Evolutionary conservation across 1,284 basidiomycete genomes (phyloP).

Genomic region (Melampsora occidentalis): DNA sequence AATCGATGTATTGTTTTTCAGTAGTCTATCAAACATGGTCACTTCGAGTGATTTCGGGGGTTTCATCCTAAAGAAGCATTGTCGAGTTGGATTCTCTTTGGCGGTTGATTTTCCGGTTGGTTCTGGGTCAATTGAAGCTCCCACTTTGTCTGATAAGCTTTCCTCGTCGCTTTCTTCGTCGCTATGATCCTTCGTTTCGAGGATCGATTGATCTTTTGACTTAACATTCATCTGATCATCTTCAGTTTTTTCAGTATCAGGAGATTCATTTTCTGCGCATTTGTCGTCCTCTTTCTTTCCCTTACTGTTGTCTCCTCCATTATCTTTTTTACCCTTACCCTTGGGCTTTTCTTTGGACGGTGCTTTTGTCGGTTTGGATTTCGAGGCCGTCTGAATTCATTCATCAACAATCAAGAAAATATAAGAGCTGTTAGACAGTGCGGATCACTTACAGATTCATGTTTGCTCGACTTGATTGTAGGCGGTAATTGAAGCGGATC

Average conservation of each 20-base stretch:
- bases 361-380: not conserved
- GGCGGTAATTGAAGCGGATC: conserved; percentile 69
- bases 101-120: not conserved
- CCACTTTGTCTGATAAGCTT: not conserved
- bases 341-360: not conserved
- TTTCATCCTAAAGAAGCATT: conserved; percentile 12
- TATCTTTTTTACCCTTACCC: not conserved
- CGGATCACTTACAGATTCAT: conserved; percentile 2
- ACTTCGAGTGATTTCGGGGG: conserved; percentile 27
- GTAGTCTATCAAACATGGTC: conserved; percentile 37
- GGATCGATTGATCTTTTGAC: not conserved
- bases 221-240: not conserved
- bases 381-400: not conserved
- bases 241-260: not conserved
- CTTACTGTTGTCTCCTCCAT: not conserved
- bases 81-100: not conserved
- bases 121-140: not conserved
- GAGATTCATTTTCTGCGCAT: not conserved
- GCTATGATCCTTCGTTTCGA: not conserved
- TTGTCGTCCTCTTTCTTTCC: not conserved
- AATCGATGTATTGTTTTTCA: conserved; percentile 18
- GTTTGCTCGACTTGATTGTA: conserved; percentile 68
- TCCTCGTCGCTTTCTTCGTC: not conserved
- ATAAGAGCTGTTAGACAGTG: too few species aligned
- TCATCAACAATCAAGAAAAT: too few species aligned